Percentiles rank a stretch among this genome's conserved stretches.
phyloP scores from a whole-genome alignment of 768 basidiomycete species.

The Leucosporidium creatinivorum region DNA sequence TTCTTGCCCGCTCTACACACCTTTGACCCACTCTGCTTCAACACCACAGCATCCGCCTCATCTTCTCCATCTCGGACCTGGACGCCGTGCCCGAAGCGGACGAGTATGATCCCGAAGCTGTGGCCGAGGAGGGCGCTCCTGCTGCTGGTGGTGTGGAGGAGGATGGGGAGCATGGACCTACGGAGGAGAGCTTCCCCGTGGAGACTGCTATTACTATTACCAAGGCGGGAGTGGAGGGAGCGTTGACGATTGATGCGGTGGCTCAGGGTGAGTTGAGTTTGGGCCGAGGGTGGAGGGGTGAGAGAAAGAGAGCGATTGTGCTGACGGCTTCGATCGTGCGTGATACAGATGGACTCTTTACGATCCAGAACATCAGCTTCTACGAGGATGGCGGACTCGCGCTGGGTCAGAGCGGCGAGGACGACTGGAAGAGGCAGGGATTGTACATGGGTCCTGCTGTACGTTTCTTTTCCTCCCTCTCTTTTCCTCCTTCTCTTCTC shows the following conservation, averaged over 20 bases:
- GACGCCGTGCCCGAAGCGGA: slow-evolving; percentile 46
- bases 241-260: slow-evolving; percentile 68
- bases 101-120: slow-evolving; percentile 41
- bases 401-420: slow-evolving; percentile 71
- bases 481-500: neutral
- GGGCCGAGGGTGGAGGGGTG: slow-evolving; percentile 37
- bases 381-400: slow-evolving; percentile 67
- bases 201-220: slow-evolving; percentile 75
- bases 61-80: slow-evolving; percentile 89
- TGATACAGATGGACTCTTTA: slow-evolving; percentile 57
- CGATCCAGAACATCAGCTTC: slow-evolving; percentile 83
- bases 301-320: slow-evolving; percentile 8
- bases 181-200: slow-evolving; percentile 55
- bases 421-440: slow-evolving; percentile 87
- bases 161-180: slow-evolving; percentile 40
- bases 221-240: slow-evolving; percentile 56
- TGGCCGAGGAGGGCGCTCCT: too few relatives aligned
- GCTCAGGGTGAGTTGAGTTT: slow-evolving; percentile 47
- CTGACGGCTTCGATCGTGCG: neutral
- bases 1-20: neutral
- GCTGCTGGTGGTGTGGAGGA: slow-evolving; percentile 32
- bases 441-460: slow-evolving; percentile 88
- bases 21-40: neutral
- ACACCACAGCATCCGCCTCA: slow-evolving; percentile 62
- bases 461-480: slow-evolving; percentile 23